These are phyloP conservation scores for Myriosclerotinia curreyana DNA, from an alignment of 2,329 filamentous ascomycete species.

Conservation along the genomic window DNA sequence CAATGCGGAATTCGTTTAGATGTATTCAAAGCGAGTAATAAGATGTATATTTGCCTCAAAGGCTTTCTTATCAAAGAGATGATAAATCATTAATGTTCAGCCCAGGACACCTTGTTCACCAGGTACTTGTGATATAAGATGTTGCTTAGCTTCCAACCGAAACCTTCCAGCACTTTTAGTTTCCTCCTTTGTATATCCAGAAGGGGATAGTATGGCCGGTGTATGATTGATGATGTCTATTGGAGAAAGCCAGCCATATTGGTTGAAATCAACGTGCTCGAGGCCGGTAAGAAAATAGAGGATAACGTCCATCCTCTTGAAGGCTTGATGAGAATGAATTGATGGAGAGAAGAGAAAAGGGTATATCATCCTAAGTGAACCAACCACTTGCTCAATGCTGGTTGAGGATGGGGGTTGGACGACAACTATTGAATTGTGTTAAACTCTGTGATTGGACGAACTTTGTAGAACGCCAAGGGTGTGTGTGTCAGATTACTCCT, in stretches of 20 bases:
- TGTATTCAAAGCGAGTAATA: background rate
- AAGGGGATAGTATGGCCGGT: background rate
- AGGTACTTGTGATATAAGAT: background rate
- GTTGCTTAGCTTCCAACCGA: background rate
- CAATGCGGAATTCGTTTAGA: background rate
- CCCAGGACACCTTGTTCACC: background rate
- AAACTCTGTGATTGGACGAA: too few relatives aligned
- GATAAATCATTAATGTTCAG: background rate
- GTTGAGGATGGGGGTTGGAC: background rate
- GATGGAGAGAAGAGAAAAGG: background rate
- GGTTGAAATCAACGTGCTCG: background rate
- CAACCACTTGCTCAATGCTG: background rate
- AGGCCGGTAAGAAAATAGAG: background rate
- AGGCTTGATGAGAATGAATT: background rate
- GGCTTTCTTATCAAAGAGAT: background rate
- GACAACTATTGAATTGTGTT: background rate
- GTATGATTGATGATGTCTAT: background rate
- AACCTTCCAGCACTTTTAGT: background rate
- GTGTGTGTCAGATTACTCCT: too few relatives aligned
- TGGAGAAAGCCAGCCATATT: background rate
- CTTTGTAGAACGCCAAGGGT: too few relatives aligned
- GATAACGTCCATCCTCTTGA: background rate
- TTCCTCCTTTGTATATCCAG: background rate
- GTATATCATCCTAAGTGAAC: background rate
- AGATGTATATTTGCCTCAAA: background rate